Conservation (phyloP, 306 rosid species). For the Pyrus betulifolia region DNA sequence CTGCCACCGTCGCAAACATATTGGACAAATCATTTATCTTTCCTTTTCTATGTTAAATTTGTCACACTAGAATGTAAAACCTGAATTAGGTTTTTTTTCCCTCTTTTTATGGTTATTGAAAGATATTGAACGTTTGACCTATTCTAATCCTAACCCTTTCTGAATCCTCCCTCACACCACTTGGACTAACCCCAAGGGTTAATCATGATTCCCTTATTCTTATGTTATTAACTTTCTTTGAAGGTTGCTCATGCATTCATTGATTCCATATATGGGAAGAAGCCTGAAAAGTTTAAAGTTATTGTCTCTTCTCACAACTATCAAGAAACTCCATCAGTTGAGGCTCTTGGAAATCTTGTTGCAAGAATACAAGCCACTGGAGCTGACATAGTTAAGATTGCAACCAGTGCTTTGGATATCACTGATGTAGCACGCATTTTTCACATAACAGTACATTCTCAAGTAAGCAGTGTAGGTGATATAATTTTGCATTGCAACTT, state of each 20-base stretch:
- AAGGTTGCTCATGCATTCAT: slow-evolving; percentile 78
- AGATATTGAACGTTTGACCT: neutral
- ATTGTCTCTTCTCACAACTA: slow-evolving; percentile 95
- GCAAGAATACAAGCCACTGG: slow-evolving; percentile 86
- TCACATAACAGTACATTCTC: slow-evolving; percentile 73
- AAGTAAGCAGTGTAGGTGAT: slow-evolving; percentile 54
- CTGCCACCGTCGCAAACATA: neutral
- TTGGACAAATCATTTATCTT: neutral
- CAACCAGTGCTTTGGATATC: slow-evolving; percentile 81
- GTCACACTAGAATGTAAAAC: slow-evolving; percentile 5
- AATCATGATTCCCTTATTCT: slow-evolving; percentile 7
- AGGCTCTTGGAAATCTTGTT: slow-evolving; percentile 85
- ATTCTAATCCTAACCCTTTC: neutral
- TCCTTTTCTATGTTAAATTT: slow-evolving; percentile 4
- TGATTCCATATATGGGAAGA: slow-evolving; percentile 56
- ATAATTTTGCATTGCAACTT: neutral
- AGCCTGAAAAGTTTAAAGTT: slow-evolving; percentile 52
- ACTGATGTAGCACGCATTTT: slow-evolving; percentile 73
- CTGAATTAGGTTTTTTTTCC: slow-evolving; percentile 1
- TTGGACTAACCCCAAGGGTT: neutral
- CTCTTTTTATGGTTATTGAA: too few relatives aligned
- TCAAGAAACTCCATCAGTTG: slow-evolving; percentile 67
- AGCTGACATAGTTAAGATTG: slow-evolving; percentile 91
- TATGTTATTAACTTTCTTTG: slow-evolving; percentile 22
- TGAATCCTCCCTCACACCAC: neutral